Conservation (phyloP, 805 yeast genomes). For the Tetrapisispora phaffii region DNA sequence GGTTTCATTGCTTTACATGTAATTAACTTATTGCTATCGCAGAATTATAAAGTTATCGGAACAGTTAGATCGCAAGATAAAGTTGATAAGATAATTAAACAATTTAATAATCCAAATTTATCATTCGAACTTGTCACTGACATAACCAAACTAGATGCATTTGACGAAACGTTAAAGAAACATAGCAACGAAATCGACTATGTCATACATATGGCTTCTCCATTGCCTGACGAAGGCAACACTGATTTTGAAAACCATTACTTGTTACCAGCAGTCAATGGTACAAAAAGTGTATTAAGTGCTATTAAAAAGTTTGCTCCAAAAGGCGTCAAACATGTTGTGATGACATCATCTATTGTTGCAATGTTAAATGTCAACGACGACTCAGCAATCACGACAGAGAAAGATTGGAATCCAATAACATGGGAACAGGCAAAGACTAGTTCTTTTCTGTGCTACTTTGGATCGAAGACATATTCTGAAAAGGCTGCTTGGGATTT, state of each 20-base stretch:
- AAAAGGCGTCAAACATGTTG: constrained; percentile 35
- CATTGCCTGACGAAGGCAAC: constrained; percentile 29
- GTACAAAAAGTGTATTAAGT: constrained; percentile 39
- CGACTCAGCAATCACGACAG: constrained; percentile 17
- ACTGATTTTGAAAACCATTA: constrained; percentile 41
- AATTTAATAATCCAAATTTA: no score
- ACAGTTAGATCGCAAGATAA: no score
- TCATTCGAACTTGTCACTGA: constrained; percentile 31
- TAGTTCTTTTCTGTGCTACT: constrained; percentile 23
- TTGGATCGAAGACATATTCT: constrained; percentile 44
- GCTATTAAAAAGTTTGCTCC: constrained; percentile 37
- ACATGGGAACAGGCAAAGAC: constrained; percentile 21
- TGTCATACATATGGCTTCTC: constrained; percentile 45
- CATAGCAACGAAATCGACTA: constrained; percentile 33
- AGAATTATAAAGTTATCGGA: no score
- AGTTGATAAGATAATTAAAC: no score
- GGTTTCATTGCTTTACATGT: no score
- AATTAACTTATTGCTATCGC: no score
- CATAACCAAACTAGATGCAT: constrained; percentile 32
- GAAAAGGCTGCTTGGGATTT: constrained; percentile 52
- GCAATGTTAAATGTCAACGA: constrained; percentile 29
- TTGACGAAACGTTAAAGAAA: constrained; percentile 34
- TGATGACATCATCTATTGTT: constrained; percentile 46
- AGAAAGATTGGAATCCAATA: constrained; percentile 31
- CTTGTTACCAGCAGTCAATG: constrained; percentile 44